These are phyloP conservation scores for Clausena lansium DNA, from an alignment of 345 rosid genomes.

Conservation along the genomic window DNA sequence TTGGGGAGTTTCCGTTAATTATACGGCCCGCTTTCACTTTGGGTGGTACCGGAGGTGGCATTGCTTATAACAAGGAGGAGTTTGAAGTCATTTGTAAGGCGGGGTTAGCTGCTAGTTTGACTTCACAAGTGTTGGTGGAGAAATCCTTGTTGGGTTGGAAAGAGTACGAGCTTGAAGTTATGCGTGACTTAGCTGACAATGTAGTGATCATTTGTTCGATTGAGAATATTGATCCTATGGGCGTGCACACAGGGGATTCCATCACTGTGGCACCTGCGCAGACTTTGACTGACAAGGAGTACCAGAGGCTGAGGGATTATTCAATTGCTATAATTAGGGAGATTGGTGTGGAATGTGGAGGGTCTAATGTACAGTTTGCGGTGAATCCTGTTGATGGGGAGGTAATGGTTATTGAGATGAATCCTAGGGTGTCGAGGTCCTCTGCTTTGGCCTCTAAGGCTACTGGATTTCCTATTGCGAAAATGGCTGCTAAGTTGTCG, in stretches of 20 bases:
- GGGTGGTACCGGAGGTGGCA: constrained; percentile 98
- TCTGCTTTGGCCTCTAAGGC: constrained; percentile 99
- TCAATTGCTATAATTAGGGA: constrained; percentile 86
- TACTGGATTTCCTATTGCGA: constrained; percentile 96
- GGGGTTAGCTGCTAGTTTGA: constrained; percentile 84
- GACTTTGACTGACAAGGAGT: constrained; percentile 92
- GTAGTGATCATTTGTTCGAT: constrained; percentile 95
- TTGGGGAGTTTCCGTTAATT: constrained; percentile 94
- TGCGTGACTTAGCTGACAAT: constrained; percentile 97
- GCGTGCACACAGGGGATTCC: constrained; percentile 97
- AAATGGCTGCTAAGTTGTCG: constrained; percentile 98
- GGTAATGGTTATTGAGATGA: constrained; percentile 99
- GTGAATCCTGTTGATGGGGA: constrained; percentile 95
- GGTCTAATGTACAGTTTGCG: constrained; percentile 96
- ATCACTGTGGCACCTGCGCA: constrained; percentile 99
- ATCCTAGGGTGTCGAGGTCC: constrained; percentile 94
- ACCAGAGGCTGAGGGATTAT: constrained; percentile 89
- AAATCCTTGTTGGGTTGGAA: constrained; percentile 96
- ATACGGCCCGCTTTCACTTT: constrained; percentile 93
- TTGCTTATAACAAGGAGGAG: constrained; percentile 92
- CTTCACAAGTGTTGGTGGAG: constrained; percentile 91
- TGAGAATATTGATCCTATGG: constrained; percentile 98
- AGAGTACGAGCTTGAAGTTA: constrained; percentile 95
- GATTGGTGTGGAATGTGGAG: constrained; percentile 99
- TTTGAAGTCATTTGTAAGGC: constrained; percentile 81